phyloP scores from a whole-genome alignment of 2,329 filamentous ascomycete species.

The Fusarium sp. region DNA sequence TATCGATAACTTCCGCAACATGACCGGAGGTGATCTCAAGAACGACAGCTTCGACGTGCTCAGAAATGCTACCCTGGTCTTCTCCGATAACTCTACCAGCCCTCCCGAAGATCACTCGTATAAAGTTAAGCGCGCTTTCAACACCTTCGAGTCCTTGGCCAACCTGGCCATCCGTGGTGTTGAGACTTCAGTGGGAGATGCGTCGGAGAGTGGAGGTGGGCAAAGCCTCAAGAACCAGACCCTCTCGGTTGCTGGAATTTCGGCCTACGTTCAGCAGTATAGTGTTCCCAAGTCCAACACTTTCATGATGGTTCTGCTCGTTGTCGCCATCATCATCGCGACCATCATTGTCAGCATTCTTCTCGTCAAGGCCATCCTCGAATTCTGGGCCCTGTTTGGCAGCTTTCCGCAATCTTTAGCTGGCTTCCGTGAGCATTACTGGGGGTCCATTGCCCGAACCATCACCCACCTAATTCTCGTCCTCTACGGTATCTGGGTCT shows the following conservation, averaged over 20 bases:
- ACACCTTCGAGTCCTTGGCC: conserved; percentile 58
- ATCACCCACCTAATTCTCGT: conserved; percentile 91
- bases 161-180: conserved; percentile 64
- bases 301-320: conserved; percentile 92
- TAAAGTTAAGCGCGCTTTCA: conserved; percentile 65
- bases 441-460: conserved; percentile 88
- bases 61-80: conserved; percentile 78
- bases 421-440: conserved; percentile 95
- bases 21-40: conserved; percentile 88
- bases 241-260: conserved; percentile 74
- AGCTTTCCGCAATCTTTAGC: conserved; percentile 82
- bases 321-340: conserved; percentile 88
- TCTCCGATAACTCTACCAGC: conserved; percentile 66
- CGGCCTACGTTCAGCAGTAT: conserved; percentile 84
- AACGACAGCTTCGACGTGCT: conserved; percentile 79
- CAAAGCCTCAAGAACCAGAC: conserved; percentile 48
- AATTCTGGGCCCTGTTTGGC: conserved; percentile 89
- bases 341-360: conserved; percentile 86
- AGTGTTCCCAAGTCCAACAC: conserved; percentile 88
- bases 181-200: conserved; percentile 55
- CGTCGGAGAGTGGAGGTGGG: conserved; percentile 39
- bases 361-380: conserved; percentile 89
- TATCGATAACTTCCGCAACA: conserved; percentile 84
- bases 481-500: conserved; percentile 92
- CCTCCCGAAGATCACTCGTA: conserved; percentile 51